Evolutionary conservation across 2,329 filamentous ascomycete genomes (phyloP).

Genomic region (Escovopsis sp.): DNA sequence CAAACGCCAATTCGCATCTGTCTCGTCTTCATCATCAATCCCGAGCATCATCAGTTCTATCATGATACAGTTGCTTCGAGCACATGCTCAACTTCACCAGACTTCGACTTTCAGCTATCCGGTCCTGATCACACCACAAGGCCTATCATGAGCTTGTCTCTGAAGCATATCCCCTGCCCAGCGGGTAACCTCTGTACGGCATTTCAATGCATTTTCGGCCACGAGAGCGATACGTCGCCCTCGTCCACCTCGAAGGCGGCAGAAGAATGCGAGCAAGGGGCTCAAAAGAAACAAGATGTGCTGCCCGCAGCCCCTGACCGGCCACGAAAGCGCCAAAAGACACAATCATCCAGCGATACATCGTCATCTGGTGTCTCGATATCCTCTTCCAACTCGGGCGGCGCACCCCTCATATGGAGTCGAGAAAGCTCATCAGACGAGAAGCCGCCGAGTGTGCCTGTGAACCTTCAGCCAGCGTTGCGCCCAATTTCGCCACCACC

Average conservation of each 20-base stretch:
- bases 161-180: conserved; percentile 37
- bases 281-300: not conserved
- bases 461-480: conserved; percentile 11
- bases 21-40: not conserved
- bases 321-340: conserved; percentile 17
- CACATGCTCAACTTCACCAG: not conserved
- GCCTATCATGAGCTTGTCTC: conserved; percentile 21
- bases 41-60: not conserved
- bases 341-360: conserved; percentile 8
- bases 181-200: conserved; percentile 33
- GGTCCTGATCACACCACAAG: no score
- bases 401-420: not conserved
- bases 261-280: not conserved
- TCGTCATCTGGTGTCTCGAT: conserved; percentile 4
- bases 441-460: not conserved
- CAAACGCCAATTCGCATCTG: not conserved
- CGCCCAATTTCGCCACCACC: conserved; percentile 21
- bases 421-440: not conserved
- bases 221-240: conserved; percentile 20
- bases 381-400: not conserved
- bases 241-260: conserved; percentile 1
- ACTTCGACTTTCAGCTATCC: not conserved
- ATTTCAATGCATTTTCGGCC: conserved; percentile 36
- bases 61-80: not conserved
- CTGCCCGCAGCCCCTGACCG: conserved; percentile 13